These are phyloP conservation scores for Fistulifera pelliculosa DNA, from an alignment of 108 stramenopile genomes.

Conservation along the genomic window DNA sequence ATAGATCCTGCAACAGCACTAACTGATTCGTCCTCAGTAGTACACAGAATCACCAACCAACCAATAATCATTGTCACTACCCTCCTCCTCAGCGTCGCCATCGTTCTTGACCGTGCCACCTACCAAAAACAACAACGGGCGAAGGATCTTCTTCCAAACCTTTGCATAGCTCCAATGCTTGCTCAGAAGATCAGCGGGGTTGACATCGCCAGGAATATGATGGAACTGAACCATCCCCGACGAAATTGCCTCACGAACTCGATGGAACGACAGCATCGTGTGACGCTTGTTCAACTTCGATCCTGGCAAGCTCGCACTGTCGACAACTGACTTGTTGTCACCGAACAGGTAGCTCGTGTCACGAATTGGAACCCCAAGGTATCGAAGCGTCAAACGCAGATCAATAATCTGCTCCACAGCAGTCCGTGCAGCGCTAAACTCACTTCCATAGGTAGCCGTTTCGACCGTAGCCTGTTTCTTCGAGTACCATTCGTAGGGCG, in stretches of 20 bases:
- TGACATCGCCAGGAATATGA: constrained; percentile 8
- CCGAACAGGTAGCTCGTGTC: constrained; percentile 20
- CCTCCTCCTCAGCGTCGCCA: too few relatives aligned
- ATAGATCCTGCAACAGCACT: too few relatives aligned
- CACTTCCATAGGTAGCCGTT: constrained; percentile 31
- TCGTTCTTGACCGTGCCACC: too few relatives aligned
- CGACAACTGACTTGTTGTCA: constrained; percentile 16
- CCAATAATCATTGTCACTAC: too few relatives aligned
- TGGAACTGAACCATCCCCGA: constrained; percentile 1
- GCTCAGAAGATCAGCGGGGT: constrained; percentile 17
- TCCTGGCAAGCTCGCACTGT: not conserved
- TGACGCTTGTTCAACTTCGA: constrained; percentile 10
- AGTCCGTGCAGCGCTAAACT: constrained; percentile 9
- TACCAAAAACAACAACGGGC: too few relatives aligned
- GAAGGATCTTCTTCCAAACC: too few relatives aligned
- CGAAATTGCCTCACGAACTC: constrained; percentile 12
- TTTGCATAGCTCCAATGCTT: constrained; percentile 1
- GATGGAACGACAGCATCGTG: constrained; percentile 5
- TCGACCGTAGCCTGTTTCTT: constrained; percentile 30
- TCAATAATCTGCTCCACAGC: constrained; percentile 24
- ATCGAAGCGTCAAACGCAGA: constrained; percentile 22
- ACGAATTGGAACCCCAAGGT: constrained; percentile 29
- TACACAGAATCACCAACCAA: too few relatives aligned
- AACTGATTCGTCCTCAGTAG: too few relatives aligned
- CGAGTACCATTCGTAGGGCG: constrained; percentile 21